Base-by-base conservation (phyloP, 2,329 filamentous ascomycete genomes). In the Periconia sp. region DNA sequence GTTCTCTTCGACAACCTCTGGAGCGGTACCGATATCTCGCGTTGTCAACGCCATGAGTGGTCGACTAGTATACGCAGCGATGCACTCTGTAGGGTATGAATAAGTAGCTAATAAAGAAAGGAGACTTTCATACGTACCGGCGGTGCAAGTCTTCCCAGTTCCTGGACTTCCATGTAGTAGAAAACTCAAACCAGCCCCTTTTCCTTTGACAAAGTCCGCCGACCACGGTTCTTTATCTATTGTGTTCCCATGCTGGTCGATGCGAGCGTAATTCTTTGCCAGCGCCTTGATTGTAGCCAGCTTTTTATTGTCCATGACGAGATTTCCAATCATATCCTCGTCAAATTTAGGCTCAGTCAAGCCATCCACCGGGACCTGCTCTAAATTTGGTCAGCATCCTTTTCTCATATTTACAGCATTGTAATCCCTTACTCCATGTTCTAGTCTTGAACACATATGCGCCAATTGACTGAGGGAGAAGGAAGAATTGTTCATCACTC, bases 161-260 rank as follows among this genome's bases (percentile, higher is more conserved):
- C 46, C 46, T 19, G 13, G 46, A 10, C 19, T 30, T 24, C 40
- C 40, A 33, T 43, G 40, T 16, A 43, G 17, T 4, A 79, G 69
- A 40, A 79, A 62, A 32, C 78, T 76, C 23, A 78, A 67, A 6
- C 78, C 77, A 17, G 68, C 67, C 12, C 77, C 78, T 53, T 80
- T 80, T 18, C 75, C 76, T 16, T 71, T 66, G 13, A 80, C 73
- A 16, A 80, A 63, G 48, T 79, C 76, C 50, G 79, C 76, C 48
- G 78, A 78, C 49, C 49, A 52, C 5, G 25, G 25, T 10, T 40
- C 39, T 23, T n/a, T 30, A 4, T 43, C 26, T 4, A 28, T 23
- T 10, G 25, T 16, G 2, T 60, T 30, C 0, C 43, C 54, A 16
- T 48, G 33, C 11, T 50, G 48, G 13, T 63, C 52, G 9, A 35